Base-by-base conservation (phyloP, 345 rosid species). In the Citropsis articulata region DNA sequence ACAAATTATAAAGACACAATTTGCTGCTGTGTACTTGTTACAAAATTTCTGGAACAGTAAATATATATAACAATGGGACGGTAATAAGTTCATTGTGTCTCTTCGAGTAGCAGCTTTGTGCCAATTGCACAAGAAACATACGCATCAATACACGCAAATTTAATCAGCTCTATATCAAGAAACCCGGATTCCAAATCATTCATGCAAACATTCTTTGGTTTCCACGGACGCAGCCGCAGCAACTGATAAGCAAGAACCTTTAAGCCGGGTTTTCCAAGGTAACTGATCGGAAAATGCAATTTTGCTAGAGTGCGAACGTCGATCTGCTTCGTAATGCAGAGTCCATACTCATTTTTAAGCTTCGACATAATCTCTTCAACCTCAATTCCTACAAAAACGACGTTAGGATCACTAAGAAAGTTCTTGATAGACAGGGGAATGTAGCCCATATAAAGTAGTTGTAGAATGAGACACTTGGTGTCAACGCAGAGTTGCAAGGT, bases 391-490 rank as follows among this genome's bases (percentile, higher is more conserved):
- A 77, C 81, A 9, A 84, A 78, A 57, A 74, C 45, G 13, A 76
- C 48, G 1, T 25, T 48, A 4, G 80, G 8, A 38, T 84, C 71
- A 1, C 68, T 48, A 4, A 81, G 48, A 48, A 86, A 78, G 24
- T 40, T 18, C 66, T 13, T 48, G 35, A 78, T 18, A 5, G 74
- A 78, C 14, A 0, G 19, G 4, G 84, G 84, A 62, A 82, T 61
- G 27, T 25, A 13, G 63, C 73, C 77, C 19, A 82, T 30, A 72
- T 68, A 16, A 25, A 75, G 24, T 4, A 88, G 84, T 53, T 81
- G 88, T 74, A 83, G 25, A 13, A 83, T 76, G 14, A 80, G 81
- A 68, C 89, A 84, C 60, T 85, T 84, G 35, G 78, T 62, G 69
- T 72, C 86, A 5, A 84, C 72, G 38, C 88, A 86, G 3, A 83